Percentiles rank a stretch among this genome's conserved stretches.
Evolutionary conservation across 2,329 filamentous ascomycete genomes (phyloP).

Genomic region (Magnaporthiopsis poae): DNA sequence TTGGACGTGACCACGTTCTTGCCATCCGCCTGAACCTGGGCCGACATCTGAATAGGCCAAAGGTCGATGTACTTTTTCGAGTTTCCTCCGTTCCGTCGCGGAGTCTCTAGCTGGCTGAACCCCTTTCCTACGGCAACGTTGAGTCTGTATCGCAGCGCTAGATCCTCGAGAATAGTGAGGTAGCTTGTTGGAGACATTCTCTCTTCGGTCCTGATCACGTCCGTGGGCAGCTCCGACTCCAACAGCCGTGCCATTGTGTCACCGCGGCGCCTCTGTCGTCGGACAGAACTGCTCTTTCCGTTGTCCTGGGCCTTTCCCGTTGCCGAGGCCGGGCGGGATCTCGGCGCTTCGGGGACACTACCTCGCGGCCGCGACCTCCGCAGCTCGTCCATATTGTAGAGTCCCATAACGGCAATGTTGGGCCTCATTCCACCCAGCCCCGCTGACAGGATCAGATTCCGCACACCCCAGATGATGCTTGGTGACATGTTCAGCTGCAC

Average conservation of each 20-base stretch:
- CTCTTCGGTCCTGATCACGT: slow-evolving; percentile 56
- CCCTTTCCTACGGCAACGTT: slow-evolving; percentile 80
- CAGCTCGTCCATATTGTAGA: slow-evolving; percentile 71
- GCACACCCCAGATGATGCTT: slow-evolving; percentile 71
- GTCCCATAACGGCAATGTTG: slow-evolving; percentile 73
- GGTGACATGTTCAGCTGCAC: slow-evolving; percentile 79
- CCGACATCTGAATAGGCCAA: slow-evolving; percentile 91
- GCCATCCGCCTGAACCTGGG: slow-evolving; percentile 60
- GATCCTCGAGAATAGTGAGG: slow-evolving; percentile 72
- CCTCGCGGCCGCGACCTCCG: slow-evolving; percentile 39
- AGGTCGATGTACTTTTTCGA: slow-evolving; percentile 74
- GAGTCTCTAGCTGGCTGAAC: slow-evolving; percentile 67
- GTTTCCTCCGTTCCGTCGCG: slow-evolving; percentile 46
- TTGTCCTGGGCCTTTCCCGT: not conserved
- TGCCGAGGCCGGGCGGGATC: not conserved
- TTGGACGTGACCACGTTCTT: slow-evolving; percentile 71
- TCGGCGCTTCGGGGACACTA: not conserved
- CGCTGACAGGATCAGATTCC: slow-evolving; percentile 72
- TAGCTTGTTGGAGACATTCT: slow-evolving; percentile 65
- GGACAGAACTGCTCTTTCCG: not conserved
- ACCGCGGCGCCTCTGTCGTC: slow-evolving; percentile 30
- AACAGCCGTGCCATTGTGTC: slow-evolving; percentile 48
- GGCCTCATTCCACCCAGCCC: slow-evolving; percentile 81
- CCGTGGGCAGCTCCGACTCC: slow-evolving; percentile 55
- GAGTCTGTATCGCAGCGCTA: slow-evolving; percentile 65